phyloP scores from a whole-genome alignment of 495 filamentous ascomycete genomes.

The Annulohypoxylon moriforme region DNA sequence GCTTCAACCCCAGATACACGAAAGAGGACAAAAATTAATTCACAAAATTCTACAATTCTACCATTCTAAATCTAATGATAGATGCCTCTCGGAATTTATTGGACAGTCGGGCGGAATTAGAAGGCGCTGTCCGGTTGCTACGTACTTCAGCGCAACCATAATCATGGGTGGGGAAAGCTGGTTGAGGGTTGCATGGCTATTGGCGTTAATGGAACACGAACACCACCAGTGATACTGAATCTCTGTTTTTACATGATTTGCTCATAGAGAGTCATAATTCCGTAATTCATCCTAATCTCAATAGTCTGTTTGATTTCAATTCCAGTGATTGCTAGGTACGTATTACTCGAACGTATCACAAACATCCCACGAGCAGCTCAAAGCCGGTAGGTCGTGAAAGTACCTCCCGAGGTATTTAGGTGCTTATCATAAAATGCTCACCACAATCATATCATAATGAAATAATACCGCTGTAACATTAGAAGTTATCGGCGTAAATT shows the following conservation, averaged over 20 bases:
- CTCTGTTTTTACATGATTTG: slow-evolving; percentile 43
- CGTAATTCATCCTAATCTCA: slow-evolving; percentile 40
- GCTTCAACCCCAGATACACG: slow-evolving; percentile 31
- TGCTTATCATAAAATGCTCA: slow-evolving; percentile 25
- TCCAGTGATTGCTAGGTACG: slow-evolving; percentile 12
- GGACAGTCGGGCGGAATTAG: slow-evolving; percentile 35
- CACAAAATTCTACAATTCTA: slow-evolving; percentile 10
- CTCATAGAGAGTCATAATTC: slow-evolving; percentile 46
- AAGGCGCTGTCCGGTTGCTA: slow-evolving; percentile 34
- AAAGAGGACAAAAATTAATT: slow-evolving; percentile 32
- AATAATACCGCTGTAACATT: slow-evolving; percentile 12
- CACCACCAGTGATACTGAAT: slow-evolving; percentile 30
- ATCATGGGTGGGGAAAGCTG: slow-evolving; percentile 36
- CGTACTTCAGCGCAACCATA: slow-evolving; percentile 39
- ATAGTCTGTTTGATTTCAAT: not conserved
- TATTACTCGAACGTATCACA: slow-evolving; percentile 8
- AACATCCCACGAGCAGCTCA: slow-evolving; percentile 4
- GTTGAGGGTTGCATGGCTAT: slow-evolving; percentile 45
- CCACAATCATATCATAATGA: slow-evolving; percentile 19
- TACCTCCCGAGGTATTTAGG: slow-evolving; percentile 1
- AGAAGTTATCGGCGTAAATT: slow-evolving; percentile 12
- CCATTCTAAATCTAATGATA: slow-evolving; percentile 40
- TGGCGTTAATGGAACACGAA: slow-evolving; percentile 46
- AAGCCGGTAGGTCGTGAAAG: slow-evolving; percentile 9
- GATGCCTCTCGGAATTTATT: slow-evolving; percentile 40